Evolutionary conservation across 345 rosid genomes (phyloP).

Genomic region (Citrus reticulata): DNA sequence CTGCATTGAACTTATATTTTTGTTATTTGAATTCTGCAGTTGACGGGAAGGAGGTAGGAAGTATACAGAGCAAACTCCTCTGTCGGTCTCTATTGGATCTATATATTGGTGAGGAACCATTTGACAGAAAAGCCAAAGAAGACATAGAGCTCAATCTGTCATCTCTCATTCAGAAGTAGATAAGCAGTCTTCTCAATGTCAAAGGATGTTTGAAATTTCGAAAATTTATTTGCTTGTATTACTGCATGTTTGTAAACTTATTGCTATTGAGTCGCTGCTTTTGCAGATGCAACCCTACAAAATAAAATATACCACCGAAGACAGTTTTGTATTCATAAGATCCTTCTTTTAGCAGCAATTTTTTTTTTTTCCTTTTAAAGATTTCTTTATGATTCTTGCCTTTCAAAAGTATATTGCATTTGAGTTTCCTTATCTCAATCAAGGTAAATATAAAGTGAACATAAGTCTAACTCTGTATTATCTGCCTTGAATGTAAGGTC

Average conservation of each 20-base stretch:
- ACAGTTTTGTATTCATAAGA: not conserved
- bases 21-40: slow-evolving; percentile 30
- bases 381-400: not conserved
- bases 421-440: not conserved
- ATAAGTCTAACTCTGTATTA: not conserved
- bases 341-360: not conserved
- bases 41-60: slow-evolving; percentile 73
- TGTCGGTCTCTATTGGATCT: slow-evolving; percentile 74
- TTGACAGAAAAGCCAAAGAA: slow-evolving; percentile 68
- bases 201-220: not conserved
- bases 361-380: too few species aligned
- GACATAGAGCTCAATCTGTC: slow-evolving; percentile 59
- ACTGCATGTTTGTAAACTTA: not conserved
- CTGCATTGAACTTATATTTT: not conserved
- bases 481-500: not conserved
- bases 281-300: not conserved
- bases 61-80: slow-evolving; percentile 72
- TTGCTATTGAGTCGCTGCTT: not conserved
- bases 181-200: not conserved
- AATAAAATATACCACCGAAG: not conserved
- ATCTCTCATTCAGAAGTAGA: slow-evolving; percentile 33
- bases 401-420: not conserved
- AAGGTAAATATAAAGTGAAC: not conserved
- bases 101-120: slow-evolving; percentile 79
- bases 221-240: not conserved